These are phyloP conservation scores for Candida oleophila DNA, from an alignment of 805 yeast species.

Conservation along the genomic window DNA sequence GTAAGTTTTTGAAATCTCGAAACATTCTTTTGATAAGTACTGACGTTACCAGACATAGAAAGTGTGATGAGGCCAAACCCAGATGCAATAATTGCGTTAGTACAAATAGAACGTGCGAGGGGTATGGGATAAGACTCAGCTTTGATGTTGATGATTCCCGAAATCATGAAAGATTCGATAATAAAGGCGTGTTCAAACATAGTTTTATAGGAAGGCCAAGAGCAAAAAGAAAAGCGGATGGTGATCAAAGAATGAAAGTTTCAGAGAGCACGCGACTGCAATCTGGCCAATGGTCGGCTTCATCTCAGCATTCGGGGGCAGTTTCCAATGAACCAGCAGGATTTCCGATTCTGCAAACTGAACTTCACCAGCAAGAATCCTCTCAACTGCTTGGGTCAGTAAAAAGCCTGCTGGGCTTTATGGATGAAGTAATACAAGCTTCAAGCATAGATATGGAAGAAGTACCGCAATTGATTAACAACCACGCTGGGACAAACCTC, in stretches of 20 bases:
- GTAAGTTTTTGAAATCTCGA: constrained; percentile 32
- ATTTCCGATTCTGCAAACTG: neutral
- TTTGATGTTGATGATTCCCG: constrained; percentile 52
- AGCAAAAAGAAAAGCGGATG: neutral
- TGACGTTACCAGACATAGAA: constrained; percentile 40
- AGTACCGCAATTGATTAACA: constrained; percentile 2
- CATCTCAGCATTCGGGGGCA: too few species aligned
- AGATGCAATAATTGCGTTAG: constrained; percentile 46
- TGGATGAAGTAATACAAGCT: neutral
- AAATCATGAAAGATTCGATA: constrained; percentile 16
- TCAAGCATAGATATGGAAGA: neutral
- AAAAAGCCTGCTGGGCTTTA: too few species aligned
- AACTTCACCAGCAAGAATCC: too few species aligned
- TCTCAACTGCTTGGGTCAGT: too few species aligned
- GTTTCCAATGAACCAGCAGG: neutral
- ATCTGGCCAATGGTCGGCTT: too few species aligned
- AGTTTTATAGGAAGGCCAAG: constrained; percentile 48
- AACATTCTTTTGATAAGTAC: neutral
- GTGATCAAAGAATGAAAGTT: neutral
- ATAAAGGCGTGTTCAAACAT: constrained; percentile 34
- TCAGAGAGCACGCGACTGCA: neutral
- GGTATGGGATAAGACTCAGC: constrained; percentile 47
- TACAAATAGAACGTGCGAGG: constrained; percentile 47
- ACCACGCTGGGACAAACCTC: constrained; percentile 14
- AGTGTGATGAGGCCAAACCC: constrained; percentile 58